These are phyloP conservation scores for Eleusine coracana DNA, from an alignment of 176 grass and related monocot species.

Conservation along the genomic window DNA sequence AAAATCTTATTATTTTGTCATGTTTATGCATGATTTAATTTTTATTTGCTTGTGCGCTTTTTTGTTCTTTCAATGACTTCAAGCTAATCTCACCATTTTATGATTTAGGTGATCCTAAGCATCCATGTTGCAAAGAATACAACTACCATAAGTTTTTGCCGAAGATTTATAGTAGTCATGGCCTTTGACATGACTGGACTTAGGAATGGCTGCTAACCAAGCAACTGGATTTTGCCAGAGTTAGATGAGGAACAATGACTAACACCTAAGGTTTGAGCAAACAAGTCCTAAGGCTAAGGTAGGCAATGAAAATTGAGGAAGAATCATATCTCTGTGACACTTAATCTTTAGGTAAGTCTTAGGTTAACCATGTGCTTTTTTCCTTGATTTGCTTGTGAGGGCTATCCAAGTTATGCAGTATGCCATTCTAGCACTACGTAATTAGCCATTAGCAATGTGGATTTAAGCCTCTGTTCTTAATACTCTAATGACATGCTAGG, in stretches of 20 bases:
- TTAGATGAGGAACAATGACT: background rate
- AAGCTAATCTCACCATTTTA: background rate
- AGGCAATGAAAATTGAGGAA: background rate
- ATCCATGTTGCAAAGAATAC: background rate
- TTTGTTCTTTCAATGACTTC: background rate
- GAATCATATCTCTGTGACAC: constrained; percentile 2
- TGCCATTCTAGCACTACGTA: background rate
- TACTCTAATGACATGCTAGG: background rate
- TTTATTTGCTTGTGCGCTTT: background rate
- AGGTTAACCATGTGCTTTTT: constrained; percentile 7
- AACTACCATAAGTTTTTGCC: background rate
- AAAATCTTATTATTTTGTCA: background rate
- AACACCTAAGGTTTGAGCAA: background rate
- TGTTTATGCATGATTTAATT: background rate
- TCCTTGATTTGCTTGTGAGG: background rate
- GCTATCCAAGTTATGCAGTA: constrained; percentile 29
- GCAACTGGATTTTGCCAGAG: background rate
- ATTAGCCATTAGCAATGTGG: background rate
- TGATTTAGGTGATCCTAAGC: background rate
- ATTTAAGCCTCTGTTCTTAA: constrained; percentile 2
- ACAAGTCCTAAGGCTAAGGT: background rate
- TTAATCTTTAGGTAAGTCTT: background rate
- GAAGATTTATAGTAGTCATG: background rate
- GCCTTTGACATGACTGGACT: background rate
- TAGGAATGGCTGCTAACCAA: background rate